Base-by-base conservation (phyloP, 345 rosid genomes). In the Pelargonium nanum region DNA sequence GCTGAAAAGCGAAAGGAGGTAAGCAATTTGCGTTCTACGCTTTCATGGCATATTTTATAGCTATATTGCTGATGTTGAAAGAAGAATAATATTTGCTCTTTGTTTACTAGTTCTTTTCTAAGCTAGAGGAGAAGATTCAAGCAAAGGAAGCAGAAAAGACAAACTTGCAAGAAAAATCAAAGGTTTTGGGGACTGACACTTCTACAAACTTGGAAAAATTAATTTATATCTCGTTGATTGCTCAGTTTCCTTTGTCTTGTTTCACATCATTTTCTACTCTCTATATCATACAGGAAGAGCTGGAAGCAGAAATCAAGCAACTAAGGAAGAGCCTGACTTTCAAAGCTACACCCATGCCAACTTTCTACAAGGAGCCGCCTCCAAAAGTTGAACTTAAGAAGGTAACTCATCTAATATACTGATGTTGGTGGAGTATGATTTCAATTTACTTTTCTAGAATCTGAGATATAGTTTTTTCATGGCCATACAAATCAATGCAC, bases 1-100 rank as follows among this genome's bases (percentile, higher is more conserved):
- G 99, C 97, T 72, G 99, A 89, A 70, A 89, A 81, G 75, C 74
- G 99, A 60, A 93, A 78, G 72, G 97, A 90, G 99, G 97, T 93
- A 67, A 21, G 67, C 40, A 22, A 59, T 62, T 19, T 34, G 28
- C 57, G 53, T 67, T 40, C 56, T 12, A n/a, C 60, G 24, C 23
- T 44, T 56, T 55, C 58, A 2, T 57, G 30, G 28, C n/a, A 17
- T 57, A 28, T 19, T 52, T 58, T 19, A 59, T 56, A 20, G 28
- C 64, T 58, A 66, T 21, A 45, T 32, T 58, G 21, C 20, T 21
- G 19, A 26, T 62, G 45, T 45, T 44, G 8, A 30, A 53, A 53
- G 13, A 28, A 0, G 52, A 61, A 66, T 66, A n/a, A 19, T 52
- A 15, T 72, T 19, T 5, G 34, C 40, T 58, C 22, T 59, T 60